Conservation (phyloP, 1,139 yeast species). For the Saccharomyces uvarum region DNA sequence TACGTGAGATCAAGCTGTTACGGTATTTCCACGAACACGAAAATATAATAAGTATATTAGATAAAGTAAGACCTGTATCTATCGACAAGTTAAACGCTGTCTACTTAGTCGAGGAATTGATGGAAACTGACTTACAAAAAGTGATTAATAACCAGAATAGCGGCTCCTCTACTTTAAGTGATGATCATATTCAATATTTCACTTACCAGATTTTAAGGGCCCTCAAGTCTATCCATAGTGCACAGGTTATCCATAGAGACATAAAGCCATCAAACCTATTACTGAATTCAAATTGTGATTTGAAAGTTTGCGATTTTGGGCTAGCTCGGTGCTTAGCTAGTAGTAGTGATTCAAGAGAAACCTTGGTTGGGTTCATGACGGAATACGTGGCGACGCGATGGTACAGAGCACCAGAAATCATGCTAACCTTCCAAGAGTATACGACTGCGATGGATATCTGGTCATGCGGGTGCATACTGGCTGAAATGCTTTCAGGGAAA, state of each 20-base stretch:
- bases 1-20: conserved; percentile 78
- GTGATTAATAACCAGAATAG: conserved; percentile 36
- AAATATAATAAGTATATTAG: conserved; percentile 88
- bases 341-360: conserved; percentile 37
- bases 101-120: conserved; percentile 60
- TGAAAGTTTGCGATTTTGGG: conserved; percentile 91
- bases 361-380: conserved; percentile 46
- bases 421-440: conserved; percentile 62
- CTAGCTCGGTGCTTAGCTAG: conserved; percentile 78
- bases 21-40: conserved; percentile 86
- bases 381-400: conserved; percentile 76
- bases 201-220: conserved; percentile 59
- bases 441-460: conserved; percentile 69
- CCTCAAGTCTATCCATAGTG: conserved; percentile 55
- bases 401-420: conserved; percentile 76
- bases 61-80: conserved; percentile 68
- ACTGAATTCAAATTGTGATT: conserved; percentile 82
- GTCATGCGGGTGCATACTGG: conserved; percentile 74
- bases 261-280: conserved; percentile 81
- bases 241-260: conserved; percentile 76
- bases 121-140: conserved; percentile 61
- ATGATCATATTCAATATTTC: conserved; percentile 64
- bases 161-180: conserved; percentile 36
- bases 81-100: conserved; percentile 64
- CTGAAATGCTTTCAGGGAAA: conserved; percentile 52